Base-by-base conservation (phyloP, 2,329 filamentous ascomycete species). In the Aspergillus hiratsukae region DNA sequence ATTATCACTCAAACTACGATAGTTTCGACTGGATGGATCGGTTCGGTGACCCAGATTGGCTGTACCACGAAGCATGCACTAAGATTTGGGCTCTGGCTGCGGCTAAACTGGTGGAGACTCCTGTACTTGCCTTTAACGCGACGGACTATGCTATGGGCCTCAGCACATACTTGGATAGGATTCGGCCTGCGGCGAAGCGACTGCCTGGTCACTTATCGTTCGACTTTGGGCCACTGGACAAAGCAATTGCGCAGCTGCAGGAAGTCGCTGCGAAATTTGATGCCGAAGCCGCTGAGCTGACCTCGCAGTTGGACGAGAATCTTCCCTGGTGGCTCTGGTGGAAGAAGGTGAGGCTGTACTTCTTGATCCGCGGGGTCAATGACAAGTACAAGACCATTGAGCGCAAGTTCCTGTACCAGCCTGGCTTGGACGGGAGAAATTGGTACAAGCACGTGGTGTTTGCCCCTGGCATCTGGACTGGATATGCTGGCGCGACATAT, bases 371-470 rank as follows among this genome's bases (percentile, higher is more conserved):
- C 28, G 78, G 74, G 10, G 82, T 87, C 48, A 97, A 97, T 72
- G 80, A 79, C 31, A 88, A 89, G 70, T 96, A 96, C 79, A 96
- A 96, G 80, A 78, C 80, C 8, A 76, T 97, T 0, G 93, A 97
- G 72, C 81, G 91, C 17, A 80, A 86, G 51, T 96, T 97, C 73
- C 66, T 97, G 60, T 88, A 90, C 66, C 75, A 84, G 4, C 79
- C 82, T 3, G 93, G 93, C 0, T 75, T 97, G 21, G 92, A 96
- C 70, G 85, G 85, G 1, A 80, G 93, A 58, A 78, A 79, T 25
- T 97, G 91, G 91, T 97, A 93, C 78, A 97, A 97, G 77, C 93
- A 97, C 67, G 88, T 96, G 2, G 88, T 97, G 1, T 97, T 95
- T 74, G 92, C 92, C 1, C 92, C 92, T 0, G 92, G 92, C 0